These are phyloP conservation scores for Paracamarosporium sp. DNA, from an alignment of 2,329 filamentous ascomycete genomes.

Conservation along the genomic window DNA sequence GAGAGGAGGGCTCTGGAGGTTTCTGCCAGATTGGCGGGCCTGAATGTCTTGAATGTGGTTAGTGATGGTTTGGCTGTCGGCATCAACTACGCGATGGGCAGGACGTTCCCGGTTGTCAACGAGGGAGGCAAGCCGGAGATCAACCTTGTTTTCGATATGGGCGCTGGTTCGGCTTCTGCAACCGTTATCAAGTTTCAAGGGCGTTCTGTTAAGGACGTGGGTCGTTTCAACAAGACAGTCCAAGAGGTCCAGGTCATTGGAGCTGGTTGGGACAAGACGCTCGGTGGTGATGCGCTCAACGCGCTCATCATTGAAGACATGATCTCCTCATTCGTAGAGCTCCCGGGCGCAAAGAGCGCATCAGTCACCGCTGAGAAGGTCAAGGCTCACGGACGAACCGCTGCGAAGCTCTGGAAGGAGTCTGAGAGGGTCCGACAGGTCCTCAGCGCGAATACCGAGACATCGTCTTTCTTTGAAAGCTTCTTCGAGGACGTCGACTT, in stretches of 20 bases:
- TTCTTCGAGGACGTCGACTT: constrained; percentile 93
- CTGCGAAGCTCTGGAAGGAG: constrained; percentile 92
- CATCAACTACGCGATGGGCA: constrained; percentile 90
- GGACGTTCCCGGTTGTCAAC: constrained; percentile 84
- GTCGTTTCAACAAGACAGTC: constrained; percentile 93
- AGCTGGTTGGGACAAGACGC: constrained; percentile 83
- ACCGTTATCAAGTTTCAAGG: constrained; percentile 90
- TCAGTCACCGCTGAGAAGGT: constrained; percentile 69
- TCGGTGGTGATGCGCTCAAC: constrained; percentile 91
- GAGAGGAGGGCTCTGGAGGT: constrained; percentile 87
- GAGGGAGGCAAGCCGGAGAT: constrained; percentile 87
- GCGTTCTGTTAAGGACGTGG: constrained; percentile 86
- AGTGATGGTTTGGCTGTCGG: constrained; percentile 92
- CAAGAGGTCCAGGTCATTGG: constrained; percentile 93
- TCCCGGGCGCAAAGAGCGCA: constrained; percentile 67
- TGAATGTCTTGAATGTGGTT: constrained; percentile 84
- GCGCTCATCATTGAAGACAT: constrained; percentile 89
- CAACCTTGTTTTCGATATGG: constrained; percentile 97
- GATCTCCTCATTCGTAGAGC: constrained; percentile 77
- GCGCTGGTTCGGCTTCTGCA: constrained; percentile 90
- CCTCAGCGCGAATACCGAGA: constrained; percentile 89
- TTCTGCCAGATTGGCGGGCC: constrained; percentile 84
- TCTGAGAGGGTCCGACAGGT: constrained; percentile 87
- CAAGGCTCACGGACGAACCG: constrained; percentile 78
- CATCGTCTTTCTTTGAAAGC: constrained; percentile 81